Evolutionary conservation across 1,139 yeast species (phyloP), one percentile per base, ranked within the genome.

Genomic region (Candida pseudoviswanathii): DNA sequence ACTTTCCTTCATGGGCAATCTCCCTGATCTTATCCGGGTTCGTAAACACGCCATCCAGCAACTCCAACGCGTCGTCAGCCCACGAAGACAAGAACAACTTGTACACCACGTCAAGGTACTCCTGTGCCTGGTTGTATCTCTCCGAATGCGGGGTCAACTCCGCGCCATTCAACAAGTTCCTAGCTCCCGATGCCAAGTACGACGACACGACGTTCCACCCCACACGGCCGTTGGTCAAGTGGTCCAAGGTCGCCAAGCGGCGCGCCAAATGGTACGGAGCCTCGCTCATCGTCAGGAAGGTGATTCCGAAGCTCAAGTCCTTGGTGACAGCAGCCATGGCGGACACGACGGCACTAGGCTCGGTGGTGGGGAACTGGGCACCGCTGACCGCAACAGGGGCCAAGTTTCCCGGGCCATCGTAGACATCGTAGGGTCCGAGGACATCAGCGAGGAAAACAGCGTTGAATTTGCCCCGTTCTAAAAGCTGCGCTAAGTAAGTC

Each of bases 391-490:
- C 74, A 9, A 76, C 72, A 9, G 75, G 73, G 2, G 54, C 60
- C 41, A 66, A 59, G 51, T 73, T 71, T 2, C 61, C 51, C 2
- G 75, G 75, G 2, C 76, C 75, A 48, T 72, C 68, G 53, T 68
- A 74, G 6, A 71, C 77, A 55, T 74, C 78, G 55, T 71, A 75
- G 3, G 71, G 70, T 4, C 80, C 80, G 29, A 77, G 59, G 2
- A 73, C 75, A 60, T 78, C 82, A 37, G 81, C 82, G 50, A 78
- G 60, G 56, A 78, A 78, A 9, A 77, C 53, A 2, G 73, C 73
- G 53, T 74, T 73, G 50, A 78, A 64, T 55, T 77, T 73, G 3
- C 80, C 82, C 48, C 65, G 65, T 54, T 78, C 82, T 42, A 78
- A 65, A 21, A 71, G 49, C 53, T 75, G 67, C 3, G 81, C 81